These are phyloP conservation scores for Salicornia ramosissima DNA, from an alignment of 148 eudicot genomes.

Conservation along the genomic window DNA sequence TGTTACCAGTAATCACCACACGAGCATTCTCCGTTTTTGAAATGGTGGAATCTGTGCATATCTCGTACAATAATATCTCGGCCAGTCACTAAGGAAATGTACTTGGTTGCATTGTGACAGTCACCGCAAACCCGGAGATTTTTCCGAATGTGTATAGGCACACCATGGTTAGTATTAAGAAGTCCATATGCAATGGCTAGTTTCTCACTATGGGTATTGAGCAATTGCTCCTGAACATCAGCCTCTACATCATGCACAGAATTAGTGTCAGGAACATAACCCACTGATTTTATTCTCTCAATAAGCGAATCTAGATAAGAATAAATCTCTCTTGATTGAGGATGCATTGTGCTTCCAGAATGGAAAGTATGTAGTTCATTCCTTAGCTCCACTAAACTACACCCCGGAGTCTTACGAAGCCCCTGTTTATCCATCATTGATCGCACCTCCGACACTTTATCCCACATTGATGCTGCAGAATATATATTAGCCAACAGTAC, in stretches of 20 bases:
- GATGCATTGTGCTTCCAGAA: constrained; percentile 69
- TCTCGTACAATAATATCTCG: constrained; percentile 69
- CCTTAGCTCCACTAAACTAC: constrained; percentile 53
- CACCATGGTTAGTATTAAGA: constrained; percentile 53
- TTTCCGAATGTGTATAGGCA: constrained; percentile 65
- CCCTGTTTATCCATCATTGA: constrained; percentile 55
- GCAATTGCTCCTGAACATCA: constrained; percentile 63
- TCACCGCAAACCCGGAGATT: constrained; percentile 83
- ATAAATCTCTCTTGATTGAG: constrained; percentile 56
- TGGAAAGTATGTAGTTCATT: constrained; percentile 73
- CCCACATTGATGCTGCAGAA: constrained; percentile 74
- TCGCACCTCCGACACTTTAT: constrained; percentile 60
- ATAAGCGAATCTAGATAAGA: constrained; percentile 43
- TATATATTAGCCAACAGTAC: constrained; percentile 69
- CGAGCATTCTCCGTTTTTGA: constrained; percentile 65
- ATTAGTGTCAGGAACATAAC: constrained; percentile 63
- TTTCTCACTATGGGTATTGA: constrained; percentile 68
- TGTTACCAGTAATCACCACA: constrained; percentile 83
- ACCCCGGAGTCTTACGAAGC: constrained; percentile 69
- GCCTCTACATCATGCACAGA: constrained; percentile 67
- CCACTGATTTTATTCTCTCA: constrained; percentile 53
- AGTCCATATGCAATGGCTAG: constrained; percentile 75
- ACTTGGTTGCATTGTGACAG: constrained; percentile 77
- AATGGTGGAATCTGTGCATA: constrained; percentile 86
- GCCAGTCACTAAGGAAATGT: constrained; percentile 66